Base-by-base conservation (phyloP, 352 stramenopile genomes). In the Globisporangium perplexum region DNA sequence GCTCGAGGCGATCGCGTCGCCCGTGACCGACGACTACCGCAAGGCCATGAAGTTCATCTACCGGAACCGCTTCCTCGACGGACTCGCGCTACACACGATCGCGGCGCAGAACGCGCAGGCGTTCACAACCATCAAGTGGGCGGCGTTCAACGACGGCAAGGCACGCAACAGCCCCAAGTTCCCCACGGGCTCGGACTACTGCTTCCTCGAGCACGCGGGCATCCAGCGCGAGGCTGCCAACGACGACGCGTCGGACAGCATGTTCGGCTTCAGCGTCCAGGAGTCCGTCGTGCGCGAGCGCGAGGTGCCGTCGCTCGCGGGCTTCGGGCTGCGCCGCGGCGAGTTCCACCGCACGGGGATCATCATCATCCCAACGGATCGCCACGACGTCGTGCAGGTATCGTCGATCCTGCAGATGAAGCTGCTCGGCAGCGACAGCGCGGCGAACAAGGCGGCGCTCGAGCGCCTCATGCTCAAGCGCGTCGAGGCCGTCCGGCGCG, bases 41-140 rank as follows among this genome's bases (percentile, higher is more conserved):
- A 67, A 68, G 12, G 62, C 68, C 18, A 91, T 91, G 81, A 65
- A 66, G 15, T 88, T 88, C 30, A 14, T 91, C 20, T 71, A 91
- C 52, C 69, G 68, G 14, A 47, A 66, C 22, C 65, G 62, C 20
- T 91, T 89, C 50, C 18, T 91, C 4, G 81, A 91, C 47, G 77
- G 70, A 7, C 45, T 88, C 2, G 79, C 66, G 24, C 60, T 91
- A 23, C 71, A 86, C 47, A 83, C 68, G 26, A 67, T 91, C 53
- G 46, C 60, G 49, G 48, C 47, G 7, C 47, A 45, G 10, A 83
- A 71, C 44, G 51, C 66, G 0, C 68, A 79, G 46, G 62, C 71
- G 17, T 82, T 86, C 24, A 86, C 79, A 48, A 86, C 72, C 14
- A 68, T 91, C 60, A 91, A 91, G 59, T 91, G 81, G 81, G 65